Evolutionary conservation across 768 basidiomycete species (phyloP), one percentile per base, ranked within the genome.

Genomic region (Hericium erinaceus): DNA sequence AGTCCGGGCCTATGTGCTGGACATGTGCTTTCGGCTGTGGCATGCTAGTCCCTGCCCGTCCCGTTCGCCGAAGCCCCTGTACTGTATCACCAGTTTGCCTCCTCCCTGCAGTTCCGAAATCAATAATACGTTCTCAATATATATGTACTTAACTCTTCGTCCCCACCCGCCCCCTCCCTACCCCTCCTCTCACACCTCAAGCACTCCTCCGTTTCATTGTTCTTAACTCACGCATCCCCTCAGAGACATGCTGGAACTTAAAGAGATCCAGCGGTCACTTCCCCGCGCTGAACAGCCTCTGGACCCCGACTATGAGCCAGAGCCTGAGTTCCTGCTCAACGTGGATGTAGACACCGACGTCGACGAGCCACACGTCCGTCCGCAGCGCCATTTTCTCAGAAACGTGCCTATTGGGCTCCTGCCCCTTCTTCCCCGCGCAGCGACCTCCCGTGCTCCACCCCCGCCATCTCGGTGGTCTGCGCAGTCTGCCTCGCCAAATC

Each of bases 241-340:
- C 61, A 63, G 62, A 52, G 62, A 63, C 26, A 52, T 63, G 53
- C 60, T 63, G 2, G 62, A 63, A 44, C 62, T 63, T 7, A 63
- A 63, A 18, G 62, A 61, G 56, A 63, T 63, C 2, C 62, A 61
- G 37, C 57, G 55, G 18, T 62, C 62, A n/a, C 62, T 63, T 12
- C 62, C 62, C 6, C 62, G 57, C 13, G 62, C 62, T 39, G 0
- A 54, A 6, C 62, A 63, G 48, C 58, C 57, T 11, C 10, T 44
- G 38, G 58, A 61, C 39, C 60, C 60, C 6, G 60, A 62, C n/a
- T 52, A 57, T 33, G 44, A 46, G 44, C n/a, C 44, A 6, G 44
- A 46, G 20, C 44, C 44, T 1, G 44, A 46, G 20, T 46, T 46
- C 20, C n/a, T 46, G 44, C 44, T 46, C 44, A 46, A 46, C 20